phyloP scores from a whole-genome alignment of 2,329 filamentous ascomycete species.

The Colletotrichum cordylinicola region DNA sequence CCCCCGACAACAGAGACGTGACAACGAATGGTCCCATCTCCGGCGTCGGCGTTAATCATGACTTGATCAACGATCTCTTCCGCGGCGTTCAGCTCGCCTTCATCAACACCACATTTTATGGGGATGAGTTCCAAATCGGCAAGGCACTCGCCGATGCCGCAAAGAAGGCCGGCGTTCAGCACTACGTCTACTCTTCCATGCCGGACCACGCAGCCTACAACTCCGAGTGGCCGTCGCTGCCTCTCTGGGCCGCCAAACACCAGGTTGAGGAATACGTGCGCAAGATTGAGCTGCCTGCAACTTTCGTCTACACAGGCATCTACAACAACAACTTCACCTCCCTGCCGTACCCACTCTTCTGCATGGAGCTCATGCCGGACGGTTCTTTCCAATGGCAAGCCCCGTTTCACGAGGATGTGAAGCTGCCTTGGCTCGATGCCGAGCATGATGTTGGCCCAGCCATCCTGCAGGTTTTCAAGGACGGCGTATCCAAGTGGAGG shows the following conservation, averaged over 20 bases:
- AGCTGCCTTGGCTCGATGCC: conserved; percentile 93
- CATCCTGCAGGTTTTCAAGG: conserved; percentile 92
- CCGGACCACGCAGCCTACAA: conserved; percentile 88
- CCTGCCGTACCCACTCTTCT: conserved; percentile 89
- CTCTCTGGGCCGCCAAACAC: conserved; percentile 92
- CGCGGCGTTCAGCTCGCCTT: conserved; percentile 86
- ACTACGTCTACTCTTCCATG: conserved; percentile 98
- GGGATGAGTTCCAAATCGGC: conserved; percentile 90
- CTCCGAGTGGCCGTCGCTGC: conserved; percentile 78
- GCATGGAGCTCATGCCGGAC: conserved; percentile 86
- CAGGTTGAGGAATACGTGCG: conserved; percentile 91
- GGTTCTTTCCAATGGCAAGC: conserved; percentile 92
- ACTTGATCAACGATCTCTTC: conserved; percentile 80
- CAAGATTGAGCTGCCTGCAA: conserved; percentile 81
- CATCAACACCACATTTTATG: conserved; percentile 97
- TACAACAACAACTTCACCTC: conserved; percentile 99
- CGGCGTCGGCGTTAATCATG: conserved; percentile 72
- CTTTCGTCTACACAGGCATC: conserved; percentile 95
- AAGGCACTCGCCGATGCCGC: conserved; percentile 88
- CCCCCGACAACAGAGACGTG: conserved; percentile 64
- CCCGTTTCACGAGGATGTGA: conserved; percentile 88
- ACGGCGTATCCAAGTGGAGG: conserved; percentile 87
- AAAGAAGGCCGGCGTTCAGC: conserved; percentile 81
- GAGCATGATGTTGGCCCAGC: conserved; percentile 96
- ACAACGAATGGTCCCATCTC: conserved; percentile 70